Percentiles rank a stretch among this genome's conserved stretches.
These are phyloP conservation scores for Aurifilum marmelostoma DNA, from an alignment of 2,329 filamentous ascomycete species.

Conservation along the genomic window DNA sequence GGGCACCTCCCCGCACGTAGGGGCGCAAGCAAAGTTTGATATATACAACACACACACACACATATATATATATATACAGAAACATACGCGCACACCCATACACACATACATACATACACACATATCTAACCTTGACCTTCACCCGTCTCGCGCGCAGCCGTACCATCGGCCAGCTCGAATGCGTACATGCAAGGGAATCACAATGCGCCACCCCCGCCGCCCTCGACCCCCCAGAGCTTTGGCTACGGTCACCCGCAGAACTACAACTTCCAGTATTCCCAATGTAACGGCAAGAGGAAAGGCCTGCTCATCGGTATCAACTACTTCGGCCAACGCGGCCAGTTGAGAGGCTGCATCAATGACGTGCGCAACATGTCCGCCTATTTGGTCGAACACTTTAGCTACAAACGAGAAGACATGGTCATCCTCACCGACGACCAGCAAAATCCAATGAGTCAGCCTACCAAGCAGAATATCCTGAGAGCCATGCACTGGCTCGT, in stretches of 20 bases:
- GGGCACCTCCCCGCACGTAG: neutral
- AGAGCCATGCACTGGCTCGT: constrained; percentile 98
- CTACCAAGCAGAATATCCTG: constrained; percentile 92
- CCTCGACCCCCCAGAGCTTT: constrained; percentile 69
- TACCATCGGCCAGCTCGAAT: constrained; percentile 45
- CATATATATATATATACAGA: neutral
- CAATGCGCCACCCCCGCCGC: constrained; percentile 67
- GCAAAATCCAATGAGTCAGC: constrained; percentile 96
- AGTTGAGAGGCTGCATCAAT: constrained; percentile 93
- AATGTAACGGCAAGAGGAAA: constrained; percentile 86
- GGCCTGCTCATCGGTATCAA: constrained; percentile 94
- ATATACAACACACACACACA: neutral
- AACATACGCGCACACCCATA: too few relatives aligned
- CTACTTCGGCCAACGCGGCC: constrained; percentile 90
- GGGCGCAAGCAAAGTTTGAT: neutral
- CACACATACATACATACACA: neutral
- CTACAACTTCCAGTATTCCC: constrained; percentile 89
- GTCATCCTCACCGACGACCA: constrained; percentile 95
- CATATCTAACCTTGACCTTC: constrained; percentile 11
- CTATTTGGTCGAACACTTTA: constrained; percentile 86
- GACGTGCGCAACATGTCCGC: constrained; percentile 96
- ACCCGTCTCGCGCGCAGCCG: constrained; percentile 14
- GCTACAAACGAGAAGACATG: constrained; percentile 95
- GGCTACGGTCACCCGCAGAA: constrained; percentile 77
- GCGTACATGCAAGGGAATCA: constrained; percentile 61